Percentiles rank a stretch among this genome's conserved stretches.
Conservation (phyloP, 306 rosid genomes). For the Nissolia schottii region DNA sequence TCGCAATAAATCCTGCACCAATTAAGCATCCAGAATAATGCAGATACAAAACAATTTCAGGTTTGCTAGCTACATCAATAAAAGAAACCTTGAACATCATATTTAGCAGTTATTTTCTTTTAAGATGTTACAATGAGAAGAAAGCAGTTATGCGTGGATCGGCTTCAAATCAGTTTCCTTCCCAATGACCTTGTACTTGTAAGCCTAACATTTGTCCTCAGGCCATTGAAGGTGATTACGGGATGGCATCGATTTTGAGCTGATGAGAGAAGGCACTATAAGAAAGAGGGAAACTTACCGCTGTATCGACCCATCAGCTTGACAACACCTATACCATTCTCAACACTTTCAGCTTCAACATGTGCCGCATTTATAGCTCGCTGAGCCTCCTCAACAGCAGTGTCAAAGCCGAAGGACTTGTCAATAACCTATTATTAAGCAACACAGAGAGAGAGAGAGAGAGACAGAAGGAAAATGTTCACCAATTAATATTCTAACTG, state of each 20-base stretch:
- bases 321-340: slow-evolving; percentile 89
- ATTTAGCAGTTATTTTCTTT: neutral
- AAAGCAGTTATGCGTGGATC: neutral
- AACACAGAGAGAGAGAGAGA: slow-evolving; percentile 6
- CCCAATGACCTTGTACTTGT: too few relatives aligned
- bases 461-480: neutral
- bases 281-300: slow-evolving; percentile 47
- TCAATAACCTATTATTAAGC: slow-evolving; percentile 67
- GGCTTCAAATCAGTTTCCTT: neutral
- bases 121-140: neutral
- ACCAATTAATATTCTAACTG: slow-evolving; percentile 1
- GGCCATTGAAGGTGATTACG: slow-evolving; percentile 1
- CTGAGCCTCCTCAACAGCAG: slow-evolving; percentile 99
- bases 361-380: slow-evolving; percentile 99
- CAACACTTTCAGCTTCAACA: slow-evolving; percentile 86
- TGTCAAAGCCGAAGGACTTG: slow-evolving; percentile 89
- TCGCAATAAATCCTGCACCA: slow-evolving; percentile 80
- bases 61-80: neutral
- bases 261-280: neutral
- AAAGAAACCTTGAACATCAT: neutral
- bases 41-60: neutral
- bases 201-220: neutral
- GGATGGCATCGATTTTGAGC: neutral
- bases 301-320: slow-evolving; percentile 95
- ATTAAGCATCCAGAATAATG: slow-evolving; percentile 10